These are phyloP conservation scores for Rhododendron simsii DNA, from an alignment of 148 eudicot genomes.

Conservation along the genomic window DNA sequence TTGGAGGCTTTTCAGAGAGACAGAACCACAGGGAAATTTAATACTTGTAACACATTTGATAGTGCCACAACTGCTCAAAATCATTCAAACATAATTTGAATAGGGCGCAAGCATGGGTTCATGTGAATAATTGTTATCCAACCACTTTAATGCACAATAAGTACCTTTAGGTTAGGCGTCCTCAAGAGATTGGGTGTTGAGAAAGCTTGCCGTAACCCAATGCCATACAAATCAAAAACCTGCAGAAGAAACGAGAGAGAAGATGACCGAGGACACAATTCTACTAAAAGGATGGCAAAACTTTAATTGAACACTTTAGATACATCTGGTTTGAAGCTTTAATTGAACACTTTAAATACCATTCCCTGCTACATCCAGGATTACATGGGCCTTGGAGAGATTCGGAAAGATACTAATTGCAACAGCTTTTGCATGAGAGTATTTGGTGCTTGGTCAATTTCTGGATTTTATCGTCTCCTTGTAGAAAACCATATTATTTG, in stretches of 20 bases:
- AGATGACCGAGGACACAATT: background rate
- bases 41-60: background rate
- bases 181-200: constrained; percentile 54
- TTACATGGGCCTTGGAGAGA: too few relatives aligned
- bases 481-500: too few relatives aligned
- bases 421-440: too few relatives aligned
- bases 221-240: constrained; percentile 62
- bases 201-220: constrained; percentile 64
- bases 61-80: background rate
- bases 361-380: too few relatives aligned
- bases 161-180: constrained; percentile 69
- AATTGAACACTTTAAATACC: too few relatives aligned
- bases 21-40: background rate
- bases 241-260: constrained; percentile 1
- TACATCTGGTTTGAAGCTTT: background rate
- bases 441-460: too few relatives aligned
- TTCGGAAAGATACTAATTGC: too few relatives aligned
- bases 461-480: too few relatives aligned
- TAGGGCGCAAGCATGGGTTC: background rate
- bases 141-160: background rate
- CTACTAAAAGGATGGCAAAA: background rate
- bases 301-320: background rate
- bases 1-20: background rate
- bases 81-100: background rate
- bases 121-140: background rate